Conservation (phyloP, 768 basidiomycete species). For the Kwoniella heveanensis region DNA sequence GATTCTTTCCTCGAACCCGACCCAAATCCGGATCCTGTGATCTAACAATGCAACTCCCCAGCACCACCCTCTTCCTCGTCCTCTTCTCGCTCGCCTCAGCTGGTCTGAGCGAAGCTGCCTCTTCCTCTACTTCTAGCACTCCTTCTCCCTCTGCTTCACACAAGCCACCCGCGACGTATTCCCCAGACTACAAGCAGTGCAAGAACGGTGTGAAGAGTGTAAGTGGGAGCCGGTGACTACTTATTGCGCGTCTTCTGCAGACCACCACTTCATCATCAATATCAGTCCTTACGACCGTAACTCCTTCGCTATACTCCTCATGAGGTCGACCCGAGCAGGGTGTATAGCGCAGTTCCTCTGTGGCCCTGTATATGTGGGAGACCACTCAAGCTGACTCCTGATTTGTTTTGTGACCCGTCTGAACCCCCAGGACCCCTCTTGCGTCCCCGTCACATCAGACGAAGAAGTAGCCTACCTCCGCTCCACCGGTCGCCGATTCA, state of each 20-base stretch:
- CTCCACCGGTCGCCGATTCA: slow-evolving; percentile 16
- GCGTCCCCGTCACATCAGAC: slow-evolving; percentile 12
- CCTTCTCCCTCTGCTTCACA: too few relatives aligned
- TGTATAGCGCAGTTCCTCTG: too few relatives aligned
- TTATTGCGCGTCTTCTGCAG: background rate
- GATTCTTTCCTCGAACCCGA: background rate
- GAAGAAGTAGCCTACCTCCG: slow-evolving; percentile 9
- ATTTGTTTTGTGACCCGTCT: too few relatives aligned
- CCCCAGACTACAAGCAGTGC: slow-evolving; percentile 23
- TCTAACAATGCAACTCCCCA: slow-evolving; percentile 14
- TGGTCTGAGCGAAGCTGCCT: slow-evolving; percentile 5
- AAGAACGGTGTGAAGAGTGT: slow-evolving; percentile 15
- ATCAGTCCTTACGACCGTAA: too few relatives aligned
- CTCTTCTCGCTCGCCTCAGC: slow-evolving; percentile 11
- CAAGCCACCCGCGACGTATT: slow-evolving; percentile 9
- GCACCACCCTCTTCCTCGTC: slow-evolving; percentile 8
- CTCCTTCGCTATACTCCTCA: too few relatives aligned
- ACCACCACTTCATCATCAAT: too few relatives aligned
- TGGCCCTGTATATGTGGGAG: too few relatives aligned
- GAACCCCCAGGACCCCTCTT: slow-evolving; percentile 13
- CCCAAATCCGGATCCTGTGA: background rate
- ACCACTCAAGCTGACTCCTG: background rate
- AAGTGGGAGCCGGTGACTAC: background rate
- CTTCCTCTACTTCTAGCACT: background rate
- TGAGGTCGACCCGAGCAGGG: too few relatives aligned